These are phyloP conservation scores for Populus pruinosa DNA, from an alignment of 345 rosid genomes.

Conservation along the genomic window DNA sequence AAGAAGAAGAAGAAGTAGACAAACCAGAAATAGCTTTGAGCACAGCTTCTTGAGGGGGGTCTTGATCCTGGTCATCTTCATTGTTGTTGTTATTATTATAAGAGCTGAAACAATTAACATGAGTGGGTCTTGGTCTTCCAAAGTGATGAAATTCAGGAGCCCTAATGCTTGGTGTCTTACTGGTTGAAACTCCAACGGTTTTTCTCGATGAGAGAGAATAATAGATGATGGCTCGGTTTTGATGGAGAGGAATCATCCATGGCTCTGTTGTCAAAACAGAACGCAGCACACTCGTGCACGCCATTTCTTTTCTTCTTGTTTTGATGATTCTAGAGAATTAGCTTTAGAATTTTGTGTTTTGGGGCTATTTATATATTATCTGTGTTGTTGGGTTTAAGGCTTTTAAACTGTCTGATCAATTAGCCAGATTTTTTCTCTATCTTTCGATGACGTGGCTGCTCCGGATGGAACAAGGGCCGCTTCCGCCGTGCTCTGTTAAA, in stretches of 20 bases:
- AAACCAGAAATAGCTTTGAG: slow-evolving; percentile 93
- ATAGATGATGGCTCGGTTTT: slow-evolving; percentile 23
- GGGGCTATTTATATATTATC: neutral
- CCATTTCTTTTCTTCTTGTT: slow-evolving; percentile 41
- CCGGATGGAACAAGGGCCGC: neutral
- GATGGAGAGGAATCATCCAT: slow-evolving; percentile 33
- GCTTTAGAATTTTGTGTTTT: neutral
- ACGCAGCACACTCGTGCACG: slow-evolving; percentile 64
- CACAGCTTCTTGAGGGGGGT: slow-evolving; percentile 90
- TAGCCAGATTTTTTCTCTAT: neutral
- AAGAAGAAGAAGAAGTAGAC: neutral
- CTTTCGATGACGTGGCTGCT: neutral
- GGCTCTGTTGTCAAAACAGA: slow-evolving; percentile 55
- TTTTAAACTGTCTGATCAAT: slow-evolving; percentile 8
- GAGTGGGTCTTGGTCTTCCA: slow-evolving; percentile 15
- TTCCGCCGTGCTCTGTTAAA: neutral
- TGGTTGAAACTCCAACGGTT: slow-evolving; percentile 21
- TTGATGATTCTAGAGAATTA: neutral
- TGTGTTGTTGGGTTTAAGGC: neutral
- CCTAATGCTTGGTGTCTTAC: slow-evolving; percentile 26
- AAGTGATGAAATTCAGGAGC: slow-evolving; percentile 24
- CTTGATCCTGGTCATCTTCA: slow-evolving; percentile 55
- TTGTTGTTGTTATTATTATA: slow-evolving; percentile 24
- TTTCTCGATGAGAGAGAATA: slow-evolving; percentile 20
- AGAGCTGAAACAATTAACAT: slow-evolving; percentile 36